Conservation (phyloP, 176 grass and related monocot genomes). For the Tillandsia leiboldiana region DNA sequence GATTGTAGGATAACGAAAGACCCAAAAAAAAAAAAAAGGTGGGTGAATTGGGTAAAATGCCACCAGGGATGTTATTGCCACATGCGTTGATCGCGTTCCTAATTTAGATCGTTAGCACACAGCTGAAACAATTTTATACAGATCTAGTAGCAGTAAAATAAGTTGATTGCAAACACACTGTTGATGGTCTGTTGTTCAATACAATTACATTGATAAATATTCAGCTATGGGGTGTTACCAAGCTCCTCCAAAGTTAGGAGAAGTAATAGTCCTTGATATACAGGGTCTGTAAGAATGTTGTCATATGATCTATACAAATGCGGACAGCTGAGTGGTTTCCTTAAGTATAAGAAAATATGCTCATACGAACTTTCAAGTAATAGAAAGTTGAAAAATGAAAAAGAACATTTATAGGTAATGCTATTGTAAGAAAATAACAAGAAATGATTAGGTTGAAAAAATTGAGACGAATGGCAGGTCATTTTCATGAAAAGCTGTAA, state of each 20-base stretch:
- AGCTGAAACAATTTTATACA: no score
- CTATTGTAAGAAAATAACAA: neutral
- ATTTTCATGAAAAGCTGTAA: slow-evolving; percentile 4
- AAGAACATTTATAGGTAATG: neutral
- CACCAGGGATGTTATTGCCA: no score
- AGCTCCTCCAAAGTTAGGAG: neutral
- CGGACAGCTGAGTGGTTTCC: no score
- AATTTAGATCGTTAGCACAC: no score
- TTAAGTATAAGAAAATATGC: no score
- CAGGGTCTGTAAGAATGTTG: neutral
- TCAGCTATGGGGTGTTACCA: neutral
- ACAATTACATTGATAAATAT: neutral
- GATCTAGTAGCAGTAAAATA: no score
- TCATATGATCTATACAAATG: no score
- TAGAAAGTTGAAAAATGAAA: neutral
- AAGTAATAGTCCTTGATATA: neutral
- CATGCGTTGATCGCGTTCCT: no score
- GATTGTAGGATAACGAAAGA: neutral
- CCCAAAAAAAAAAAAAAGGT: no score
- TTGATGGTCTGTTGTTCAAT: neutral
- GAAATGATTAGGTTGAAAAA: neutral
- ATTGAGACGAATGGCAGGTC: neutral
- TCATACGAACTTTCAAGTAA: no score
- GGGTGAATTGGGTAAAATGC: no score
- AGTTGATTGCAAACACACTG: neutral